phyloP scores from a whole-genome alignment of 768 basidiomycete species.

The Rhizopogon vesiculosus region DNA sequence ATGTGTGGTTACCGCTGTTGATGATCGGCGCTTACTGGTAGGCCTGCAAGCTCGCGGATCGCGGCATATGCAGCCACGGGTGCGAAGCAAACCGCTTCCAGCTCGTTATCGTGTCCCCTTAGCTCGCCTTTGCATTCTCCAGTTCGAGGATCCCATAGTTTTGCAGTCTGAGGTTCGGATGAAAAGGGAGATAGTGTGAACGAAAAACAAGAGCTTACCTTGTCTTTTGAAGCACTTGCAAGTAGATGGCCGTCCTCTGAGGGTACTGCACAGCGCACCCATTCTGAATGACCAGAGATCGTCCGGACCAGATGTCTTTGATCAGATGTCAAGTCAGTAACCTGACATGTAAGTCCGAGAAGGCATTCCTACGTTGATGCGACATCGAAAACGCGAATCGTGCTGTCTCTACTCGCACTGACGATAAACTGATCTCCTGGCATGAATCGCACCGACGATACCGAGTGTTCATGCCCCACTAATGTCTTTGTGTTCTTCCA shows the following conservation, averaged over 20 bases:
- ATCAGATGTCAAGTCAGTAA: constrained; percentile 8
- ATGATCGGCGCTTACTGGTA: constrained; percentile 44
- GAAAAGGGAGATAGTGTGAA: not conserved
- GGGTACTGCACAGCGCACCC: constrained; percentile 71
- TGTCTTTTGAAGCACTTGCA: constrained; percentile 83
- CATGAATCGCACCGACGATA: constrained; percentile 82
- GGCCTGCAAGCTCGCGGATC: constrained; percentile 72
- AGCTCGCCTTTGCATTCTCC: constrained; percentile 80
- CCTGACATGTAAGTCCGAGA: not conserved
- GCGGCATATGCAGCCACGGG: constrained; percentile 71
- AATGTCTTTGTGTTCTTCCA: constrained; percentile 88
- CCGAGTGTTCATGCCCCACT: constrained; percentile 87
- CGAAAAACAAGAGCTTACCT: constrained; percentile 43
- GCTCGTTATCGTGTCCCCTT: constrained; percentile 83
- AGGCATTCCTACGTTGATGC: constrained; percentile 58
- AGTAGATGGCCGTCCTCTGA: constrained; percentile 70
- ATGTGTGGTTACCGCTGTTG: constrained; percentile 1
- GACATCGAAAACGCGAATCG: constrained; percentile 84
- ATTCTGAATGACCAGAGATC: constrained; percentile 74
- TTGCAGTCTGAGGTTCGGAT: constrained; percentile 53
- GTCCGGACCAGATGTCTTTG: constrained; percentile 70
- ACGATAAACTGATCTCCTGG: constrained; percentile 81
- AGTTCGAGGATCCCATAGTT: constrained; percentile 67
- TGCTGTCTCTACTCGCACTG: constrained; percentile 83
- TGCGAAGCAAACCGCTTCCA: constrained; percentile 80